These are phyloP conservation scores for Pichia sporocuriosa DNA, from an alignment of 805 yeast species.

Conservation along the genomic window DNA sequence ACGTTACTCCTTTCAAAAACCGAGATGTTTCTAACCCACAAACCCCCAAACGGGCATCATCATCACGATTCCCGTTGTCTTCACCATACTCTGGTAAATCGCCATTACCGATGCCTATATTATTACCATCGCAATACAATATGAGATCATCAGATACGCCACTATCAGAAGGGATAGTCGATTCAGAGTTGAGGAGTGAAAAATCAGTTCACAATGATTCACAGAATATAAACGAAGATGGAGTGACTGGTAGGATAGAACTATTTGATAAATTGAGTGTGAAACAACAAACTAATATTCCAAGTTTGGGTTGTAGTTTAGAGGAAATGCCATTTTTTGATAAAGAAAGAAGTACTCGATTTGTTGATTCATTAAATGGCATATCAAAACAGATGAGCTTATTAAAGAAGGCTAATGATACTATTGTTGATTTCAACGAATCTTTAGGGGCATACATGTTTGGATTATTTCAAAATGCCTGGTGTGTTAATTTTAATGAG, in stretches of 20 bases:
- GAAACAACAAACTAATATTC: not conserved
- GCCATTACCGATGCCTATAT: conserved; percentile 11
- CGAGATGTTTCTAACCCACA: too few relatives aligned
- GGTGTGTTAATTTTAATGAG: conserved; percentile 69
- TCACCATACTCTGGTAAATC: conserved; percentile 15
- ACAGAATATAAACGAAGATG: not conserved
- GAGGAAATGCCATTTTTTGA: conserved; percentile 21
- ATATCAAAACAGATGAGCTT: conserved; percentile 53
- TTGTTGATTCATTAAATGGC: conserved; percentile 16
- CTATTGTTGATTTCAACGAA: conserved; percentile 64
- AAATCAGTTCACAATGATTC: not conserved
- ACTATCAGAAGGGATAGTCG: not conserved
- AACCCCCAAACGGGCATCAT: conserved; percentile 1
- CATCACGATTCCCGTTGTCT: conserved; percentile 6
- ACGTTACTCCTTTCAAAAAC: too few relatives aligned
- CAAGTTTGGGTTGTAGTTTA: conserved; percentile 8
- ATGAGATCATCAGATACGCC: not conserved
- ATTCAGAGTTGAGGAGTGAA: not conserved
- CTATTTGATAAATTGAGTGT: conserved; percentile 1
- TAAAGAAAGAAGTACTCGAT: conserved; percentile 14
- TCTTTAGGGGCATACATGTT: conserved; percentile 64
- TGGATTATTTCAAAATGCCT: conserved; percentile 78
- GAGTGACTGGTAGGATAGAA: not conserved
- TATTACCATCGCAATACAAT: conserved; percentile 3
- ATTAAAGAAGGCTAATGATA: conserved; percentile 53